These are phyloP conservation scores for Gnomoniopsis sp. DNA, from an alignment of 2,329 filamentous ascomycete species.

Conservation along the genomic window DNA sequence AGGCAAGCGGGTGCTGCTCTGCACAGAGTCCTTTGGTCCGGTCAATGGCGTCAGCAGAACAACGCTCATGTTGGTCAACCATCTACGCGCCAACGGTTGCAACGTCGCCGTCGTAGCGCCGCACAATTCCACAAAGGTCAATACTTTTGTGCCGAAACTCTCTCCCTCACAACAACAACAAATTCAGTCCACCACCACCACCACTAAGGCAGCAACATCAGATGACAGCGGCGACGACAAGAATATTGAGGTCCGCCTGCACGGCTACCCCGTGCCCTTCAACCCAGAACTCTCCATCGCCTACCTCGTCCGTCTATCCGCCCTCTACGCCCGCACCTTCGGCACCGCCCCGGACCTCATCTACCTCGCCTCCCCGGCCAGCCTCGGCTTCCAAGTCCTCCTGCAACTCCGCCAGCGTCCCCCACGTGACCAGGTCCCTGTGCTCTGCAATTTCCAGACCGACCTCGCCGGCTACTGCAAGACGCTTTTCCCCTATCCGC, in stretches of 20 bases:
- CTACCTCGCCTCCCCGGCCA: slow-evolving; percentile 67
- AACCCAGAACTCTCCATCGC: slow-evolving; percentile 69
- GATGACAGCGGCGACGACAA: background rate
- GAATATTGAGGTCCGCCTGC: slow-evolving; percentile 54
- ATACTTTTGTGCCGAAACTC: slow-evolving; percentile 43
- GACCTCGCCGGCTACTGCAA: slow-evolving; percentile 67
- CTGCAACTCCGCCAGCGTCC: slow-evolving; percentile 63
- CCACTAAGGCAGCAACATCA: background rate
- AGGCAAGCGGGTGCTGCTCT: slow-evolving; percentile 62
- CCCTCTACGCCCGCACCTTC: slow-evolving; percentile 59
- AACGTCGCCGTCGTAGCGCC: slow-evolving; percentile 66
- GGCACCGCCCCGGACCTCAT: slow-evolving; percentile 59
- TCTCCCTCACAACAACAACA: background rate
- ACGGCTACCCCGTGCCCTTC: slow-evolving; percentile 65
- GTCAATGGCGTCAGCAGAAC: slow-evolving; percentile 73
- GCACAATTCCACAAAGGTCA: slow-evolving; percentile 50
- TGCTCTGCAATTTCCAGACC: slow-evolving; percentile 70
- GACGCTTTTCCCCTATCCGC: slow-evolving; percentile 63
- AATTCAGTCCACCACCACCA: background rate
- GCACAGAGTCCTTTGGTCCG: slow-evolving; percentile 69
- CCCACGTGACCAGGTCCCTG: slow-evolving; percentile 49
- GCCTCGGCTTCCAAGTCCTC: slow-evolving; percentile 67
- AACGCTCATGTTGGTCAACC: slow-evolving; percentile 65
- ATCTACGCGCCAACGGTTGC: slow-evolving; percentile 61
- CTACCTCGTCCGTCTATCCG: slow-evolving; percentile 63